These are phyloP conservation scores for Colletotrichum eremochloae DNA, from an alignment of 2,329 filamentous ascomycete genomes.

Conservation along the genomic window DNA sequence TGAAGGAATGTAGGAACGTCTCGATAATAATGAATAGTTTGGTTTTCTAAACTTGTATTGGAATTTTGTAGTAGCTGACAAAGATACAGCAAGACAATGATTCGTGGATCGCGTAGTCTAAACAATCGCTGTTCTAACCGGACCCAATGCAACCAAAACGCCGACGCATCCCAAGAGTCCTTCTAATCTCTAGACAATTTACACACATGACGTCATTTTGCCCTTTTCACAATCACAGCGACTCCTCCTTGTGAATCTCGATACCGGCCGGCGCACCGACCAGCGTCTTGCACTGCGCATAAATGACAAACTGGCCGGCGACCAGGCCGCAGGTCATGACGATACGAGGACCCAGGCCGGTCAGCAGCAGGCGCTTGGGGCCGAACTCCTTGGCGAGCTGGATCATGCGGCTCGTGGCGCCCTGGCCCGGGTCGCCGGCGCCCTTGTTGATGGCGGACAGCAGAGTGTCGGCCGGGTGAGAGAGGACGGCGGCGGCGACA, in stretches of 20 bases:
- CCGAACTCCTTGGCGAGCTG: constrained; percentile 65
- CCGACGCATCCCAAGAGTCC: neutral
- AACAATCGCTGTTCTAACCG: constrained; percentile 16
- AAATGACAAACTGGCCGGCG: constrained; percentile 67
- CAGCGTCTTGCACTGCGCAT: constrained; percentile 66
- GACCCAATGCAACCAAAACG: constrained; percentile 17
- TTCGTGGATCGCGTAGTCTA: neutral
- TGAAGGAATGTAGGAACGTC: no score
- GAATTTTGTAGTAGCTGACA: fast-evolving
- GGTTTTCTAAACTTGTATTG: neutral
- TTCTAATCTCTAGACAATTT: neutral
- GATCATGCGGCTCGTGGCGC: constrained; percentile 65
- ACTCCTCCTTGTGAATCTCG: constrained; percentile 65
- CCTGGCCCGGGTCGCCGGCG: constrained; percentile 62
- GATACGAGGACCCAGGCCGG: constrained; percentile 64
- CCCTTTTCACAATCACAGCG: neutral
- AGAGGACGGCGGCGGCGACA: constrained; percentile 89
- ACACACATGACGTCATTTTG: neutral
- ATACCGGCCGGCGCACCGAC: constrained; percentile 65
- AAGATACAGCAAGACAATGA: neutral
- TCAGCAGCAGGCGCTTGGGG: constrained; percentile 60
- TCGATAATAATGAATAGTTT: no score
- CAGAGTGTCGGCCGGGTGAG: constrained; percentile 84
- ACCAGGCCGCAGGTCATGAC: constrained; percentile 68
- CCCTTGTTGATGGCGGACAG: constrained; percentile 70